Evolutionary conservation across 352 stramenopile genomes (phyloP), one percentile per base, ranked within the genome.

Genomic region (Phytophthora rubi): DNA sequence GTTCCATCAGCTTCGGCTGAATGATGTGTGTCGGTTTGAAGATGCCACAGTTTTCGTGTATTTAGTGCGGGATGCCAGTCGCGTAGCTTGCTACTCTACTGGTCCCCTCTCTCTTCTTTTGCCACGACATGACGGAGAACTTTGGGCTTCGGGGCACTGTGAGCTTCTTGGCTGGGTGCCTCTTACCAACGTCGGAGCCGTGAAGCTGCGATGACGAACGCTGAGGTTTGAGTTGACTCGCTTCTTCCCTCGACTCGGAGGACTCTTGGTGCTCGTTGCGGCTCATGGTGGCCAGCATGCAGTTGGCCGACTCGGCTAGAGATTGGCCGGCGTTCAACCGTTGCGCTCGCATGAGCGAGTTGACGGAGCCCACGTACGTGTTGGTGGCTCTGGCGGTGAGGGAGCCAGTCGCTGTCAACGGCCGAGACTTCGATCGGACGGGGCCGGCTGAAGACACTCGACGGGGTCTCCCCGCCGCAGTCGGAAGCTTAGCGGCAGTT

Each of bases 91-190:
- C 52, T 81, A 53, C 54, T 74, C 30, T 48, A 35, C 12, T 33
- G 62, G 18, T 62, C 0, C 55, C 58, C 7, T 68, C 58, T 8
- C 52, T 60, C 55, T 89, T 92, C 74, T 93, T 93, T 57, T 94
- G 86, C 86, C 86, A 94, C 16, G 86, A 94, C 86, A 94, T 94
- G 52, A 94, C 77, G 0, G 86, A 94, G 65, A 95, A 95, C 53
- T 92, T 93, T 44, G 87, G 87, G 51, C 85, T 93, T 75, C 83
- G 82, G 1, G 87, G 87, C 12, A 95, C 87, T 1, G 87, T 95
- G 26, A 92, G 70, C 7, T 80, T 83, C 68, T 89, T 91, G 44
- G 65, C 23, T 30, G 81, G 26, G 3, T 61, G n/a, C 33, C 62
- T 39, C 65, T 55, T 67, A 45, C 74, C 65, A 58, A 45, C 32